Evolutionary conservation across 371 early-diverging fungal species (phyloP), one percentile per base, ranked within the genome.

Genomic region (Syncephalastrum racemosum): DNA sequence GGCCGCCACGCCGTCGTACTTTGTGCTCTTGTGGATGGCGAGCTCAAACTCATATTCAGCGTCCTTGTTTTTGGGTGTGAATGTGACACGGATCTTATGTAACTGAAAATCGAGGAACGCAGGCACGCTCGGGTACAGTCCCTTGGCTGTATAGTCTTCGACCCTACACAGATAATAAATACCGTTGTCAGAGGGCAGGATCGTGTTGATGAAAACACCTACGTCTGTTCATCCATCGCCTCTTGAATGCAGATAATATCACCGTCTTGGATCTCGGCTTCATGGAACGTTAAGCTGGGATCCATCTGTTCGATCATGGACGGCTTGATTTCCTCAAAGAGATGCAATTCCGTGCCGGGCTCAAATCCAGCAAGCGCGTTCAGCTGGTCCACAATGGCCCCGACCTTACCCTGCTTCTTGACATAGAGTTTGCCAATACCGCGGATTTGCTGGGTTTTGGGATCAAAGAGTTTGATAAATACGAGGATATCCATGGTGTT

Each of bases 271-370:
- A 96, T 77, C 63, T 93, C 94, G 27, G 91, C 81, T 19, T 69
- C 61, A 5, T 55, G 58, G 67, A 93, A 91, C 0, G 89, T 88
- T 16, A 59, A 47, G 48, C 82, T 81, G 16, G 67, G 56, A 59
- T 85, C 84, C 75, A 90, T 72, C 7, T 61, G 63, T 39, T 92
- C 94, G 47, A 95, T 85, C 88, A 91, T 84, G 18, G 81, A 80
- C 1, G 93, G 93, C 77, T 92, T 92, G 67, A 96, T 86, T 75
- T 98, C 98, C 45, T 96, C 97, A 63, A 71, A 93, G 12, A 94
- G 60, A 43, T 61, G 60, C 23, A 95, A 46, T 1, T 76, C 70
- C 0, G 87, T 87, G 44, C 67, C 73, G 0, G 71, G 56, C 8
- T 88, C 79, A 41, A 92, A 68, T 0, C 72, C 74, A 31, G 77